Evolutionary conservation across 495 filamentous ascomycete species (phyloP), one percentile per base, ranked within the genome.

Genomic region (Baudoinia panamericana): DNA sequence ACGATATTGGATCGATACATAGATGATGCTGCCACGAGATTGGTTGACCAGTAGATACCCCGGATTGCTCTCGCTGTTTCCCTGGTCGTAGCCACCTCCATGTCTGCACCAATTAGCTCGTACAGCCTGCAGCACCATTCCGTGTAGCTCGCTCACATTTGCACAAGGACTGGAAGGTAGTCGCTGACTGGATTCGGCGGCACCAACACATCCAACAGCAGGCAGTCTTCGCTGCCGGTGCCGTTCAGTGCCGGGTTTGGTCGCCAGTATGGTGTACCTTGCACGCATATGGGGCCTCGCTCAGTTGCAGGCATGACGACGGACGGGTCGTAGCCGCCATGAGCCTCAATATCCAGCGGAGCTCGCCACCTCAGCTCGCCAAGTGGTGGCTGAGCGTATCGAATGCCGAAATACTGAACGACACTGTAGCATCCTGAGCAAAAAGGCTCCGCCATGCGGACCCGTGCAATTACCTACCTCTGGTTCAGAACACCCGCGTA

Each of bases 1-100:
- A 1, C 58, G 52, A 25, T 61, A 61, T 34, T 61, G 54, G 18
- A 61, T 56, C 13, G 52, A 41, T 12, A 61, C 56, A 15, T 55
- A 50, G 33, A 62, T 48, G 13, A 62, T 49, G n/a, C 41, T 46
- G 16, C 43, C 51, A 6, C 42, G 21, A 10, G 47, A 51, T 23
- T 44, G 38, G 28, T 51, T 47, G 39, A 54, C 51, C 15, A 51
- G 16, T 8, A 36, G 27, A 27, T 51, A 46, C 39, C 47, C 51
- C 3, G 48, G 48, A 27, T 41, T 43, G 33, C 26, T 44, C 15
- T 46, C 36, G 31, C 36, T 41, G 33, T 47, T 41, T 17, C 44
- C 40, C 27, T 48, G 39, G 17, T 32, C 28, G 33, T 48, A 43
- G 13, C 51, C 51, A 19, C 51, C 51, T 15, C 51, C 51, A 29